Evolutionary conservation across 208 protist genomes (phyloP).

Genomic region (Leishmania major): DNA sequence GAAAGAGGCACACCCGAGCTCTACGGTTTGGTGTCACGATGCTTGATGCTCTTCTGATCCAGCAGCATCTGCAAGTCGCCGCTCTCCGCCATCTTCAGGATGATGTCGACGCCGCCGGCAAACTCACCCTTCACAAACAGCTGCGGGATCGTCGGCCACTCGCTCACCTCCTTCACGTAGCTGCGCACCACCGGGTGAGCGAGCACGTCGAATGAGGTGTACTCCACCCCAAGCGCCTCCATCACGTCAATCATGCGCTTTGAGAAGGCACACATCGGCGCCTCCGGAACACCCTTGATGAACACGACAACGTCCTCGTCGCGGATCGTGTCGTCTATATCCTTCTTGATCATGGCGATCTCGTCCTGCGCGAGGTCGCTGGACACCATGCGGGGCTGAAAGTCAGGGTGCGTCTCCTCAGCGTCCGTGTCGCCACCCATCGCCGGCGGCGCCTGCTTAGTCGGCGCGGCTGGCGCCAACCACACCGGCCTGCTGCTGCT

Average conservation of each 20-base stretch:
- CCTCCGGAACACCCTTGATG: conserved; percentile 97
- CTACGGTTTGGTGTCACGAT: conserved; percentile 46
- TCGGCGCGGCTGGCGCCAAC: background rate
- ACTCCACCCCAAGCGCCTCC: conserved; percentile 91
- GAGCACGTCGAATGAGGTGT: conserved; percentile 94
- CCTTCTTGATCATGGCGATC: conserved; percentile 85
- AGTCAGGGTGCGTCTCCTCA: conserved; percentile 88
- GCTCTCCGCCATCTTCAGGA: conserved; percentile 90
- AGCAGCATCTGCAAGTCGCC: conserved; percentile 89
- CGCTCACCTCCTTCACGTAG: conserved; percentile 94
- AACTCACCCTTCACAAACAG: conserved; percentile 97
- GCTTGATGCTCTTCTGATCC: conserved; percentile 79
- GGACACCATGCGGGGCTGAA: conserved; percentile 76
- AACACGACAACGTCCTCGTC: conserved; percentile 94
- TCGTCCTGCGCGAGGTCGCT: conserved; percentile 78
- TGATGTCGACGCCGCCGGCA: conserved; percentile 93
- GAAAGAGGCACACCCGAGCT: too few relatives aligned
- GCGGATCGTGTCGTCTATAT: conserved; percentile 88
- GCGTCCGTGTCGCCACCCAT: conserved; percentile 63
- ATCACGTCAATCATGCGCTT: conserved; percentile 93
- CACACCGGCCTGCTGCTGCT: background rate
- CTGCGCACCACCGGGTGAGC: conserved; percentile 90
- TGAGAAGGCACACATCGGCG: conserved; percentile 96
- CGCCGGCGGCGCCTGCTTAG: background rate
- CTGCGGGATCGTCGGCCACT: conserved; percentile 98